Evolutionary conservation across 345 rosid species (phyloP).

Genomic region (Turnera subulata): DNA sequence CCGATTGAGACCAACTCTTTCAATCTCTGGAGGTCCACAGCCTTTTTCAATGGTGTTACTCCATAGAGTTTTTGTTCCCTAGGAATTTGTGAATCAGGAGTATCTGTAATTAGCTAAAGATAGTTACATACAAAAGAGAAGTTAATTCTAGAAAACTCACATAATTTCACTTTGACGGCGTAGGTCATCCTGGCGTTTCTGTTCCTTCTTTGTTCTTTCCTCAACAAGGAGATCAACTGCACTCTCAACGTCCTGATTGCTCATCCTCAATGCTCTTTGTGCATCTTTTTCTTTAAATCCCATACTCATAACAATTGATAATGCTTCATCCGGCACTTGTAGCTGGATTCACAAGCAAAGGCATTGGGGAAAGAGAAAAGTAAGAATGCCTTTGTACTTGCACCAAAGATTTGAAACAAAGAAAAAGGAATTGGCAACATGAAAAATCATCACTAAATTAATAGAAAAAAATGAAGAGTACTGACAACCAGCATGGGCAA

Average conservation of each 20-base stretch:
- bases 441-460: no score
- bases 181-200: constrained; percentile 48
- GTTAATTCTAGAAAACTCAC: constrained; percentile 27
- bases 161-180: constrained; percentile 49
- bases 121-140: background rate
- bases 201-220: constrained; percentile 57
- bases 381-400: background rate
- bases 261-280: constrained; percentile 76
- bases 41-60: constrained; percentile 71
- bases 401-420: background rate
- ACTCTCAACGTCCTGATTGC: constrained; percentile 64
- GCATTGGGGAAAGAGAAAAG: background rate
- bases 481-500: no score
- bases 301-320: constrained; percentile 78
- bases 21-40: constrained; percentile 70
- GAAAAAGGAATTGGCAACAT: background rate
- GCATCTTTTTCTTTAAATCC: constrained; percentile 76
- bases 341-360: constrained; percentile 40
- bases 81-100: constrained; percentile 17
- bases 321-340: constrained; percentile 72
- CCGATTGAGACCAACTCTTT: constrained; percentile 60
- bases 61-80: constrained; percentile 92
- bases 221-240: constrained; percentile 76
- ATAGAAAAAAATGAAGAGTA: no score
- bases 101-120: constrained; percentile 6